Evolutionary conservation across 2,329 filamentous ascomycete genomes (phyloP), one percentile per base, ranked within the genome.

Genomic region (Pyricularia pennisetigena): DNA sequence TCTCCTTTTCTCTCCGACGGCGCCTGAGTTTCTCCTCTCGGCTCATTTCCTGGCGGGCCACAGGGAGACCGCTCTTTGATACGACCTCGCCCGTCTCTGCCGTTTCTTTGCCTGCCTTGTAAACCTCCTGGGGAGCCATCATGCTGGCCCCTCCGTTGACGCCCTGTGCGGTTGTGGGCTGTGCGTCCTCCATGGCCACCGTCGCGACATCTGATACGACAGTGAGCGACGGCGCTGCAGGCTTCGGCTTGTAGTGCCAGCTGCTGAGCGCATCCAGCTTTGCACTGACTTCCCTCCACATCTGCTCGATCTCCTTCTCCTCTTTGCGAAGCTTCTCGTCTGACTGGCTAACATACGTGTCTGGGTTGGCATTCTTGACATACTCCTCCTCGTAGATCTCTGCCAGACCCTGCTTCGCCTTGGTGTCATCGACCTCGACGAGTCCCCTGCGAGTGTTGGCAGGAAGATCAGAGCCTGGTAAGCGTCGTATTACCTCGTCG

Each of bases 361-460:
- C 87, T 3, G 93, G 90, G 77, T 97, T 91, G 2, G 86, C 86
- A 67, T 86, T 84, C 75, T 91, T 90, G 70, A 94, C 82, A 78
- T 97, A 92, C 72, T 98, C 94, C 75, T 95, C 90, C 79, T 98
- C 95, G 81, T 98, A 99, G 66, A 97, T 84, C 74, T 97, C 94
- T 0, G 93, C 94, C 14, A 99, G 86, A 71, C 92, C 89, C 78
- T 97, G 90, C 75, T 90, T 87, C n/a, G 89, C 86, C 79, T 97
- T 97, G 72, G 85, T 90, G 78, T 98, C 94, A 74, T 96, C 91
- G 12, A 98, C 83, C 71, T 94, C 90, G 70, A 94, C 84, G 49
- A 90, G 86, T 3, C 92, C 92, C 70, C 92, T 87, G 32, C 90
- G 87, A 3, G 86, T 82, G 71, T 82, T 81, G 23, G 81, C 79